Evolutionary conservation across 2,329 filamentous ascomycete species (phyloP), one percentile per base, ranked within the genome.

Genomic region (Clarireedia hainanense): DNA sequence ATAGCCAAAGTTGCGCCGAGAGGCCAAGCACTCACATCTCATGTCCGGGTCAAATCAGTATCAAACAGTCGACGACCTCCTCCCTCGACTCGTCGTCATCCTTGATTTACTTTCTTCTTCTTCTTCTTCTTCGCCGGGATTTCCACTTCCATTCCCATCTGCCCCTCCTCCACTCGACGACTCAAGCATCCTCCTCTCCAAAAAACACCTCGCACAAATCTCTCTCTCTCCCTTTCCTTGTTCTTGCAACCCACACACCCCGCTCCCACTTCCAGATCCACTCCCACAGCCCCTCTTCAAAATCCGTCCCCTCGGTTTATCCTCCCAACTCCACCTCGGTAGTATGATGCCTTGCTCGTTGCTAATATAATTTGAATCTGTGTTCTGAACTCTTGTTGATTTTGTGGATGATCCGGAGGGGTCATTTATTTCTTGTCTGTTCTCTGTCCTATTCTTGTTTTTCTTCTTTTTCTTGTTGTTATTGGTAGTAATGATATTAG

Each of bases 281-380:
- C 40, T 47, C 27, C 37, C 50, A 40, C 50, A 52, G 14, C 27
- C 27, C 27, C 14, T 34, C 6, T 27, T 46, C 43, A 54, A 12
- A 39, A 54, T 3, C 12, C 34, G 1, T 24, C 52, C 6, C 24
- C 7, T 1, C 30, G 42, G 12, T 34, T 51, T 24, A 20, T 49
- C 39, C 51, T 64, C 60, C 62, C 62, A 64, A 46, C 62, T 64
- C 62, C 62, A 64, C 37, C 62, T 36, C 1, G 59, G 60, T 15
- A 64, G 62, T 40, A 7, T 49, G 47, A 14, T 30, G 15, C 14
- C 20, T 49, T 10, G 12, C 46, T 59, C 52, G 79, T 80, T 61
- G 9, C 15, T 37, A 14, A 42, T 15, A 6, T n/a, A 17, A 42
- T 42, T 17, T n/a, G 12, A 42, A 42, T 17, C 9, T 20, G 20